phyloP scores from a whole-genome alignment of 352 stramenopile genomes.

The Phytophthora fragariae region DNA sequence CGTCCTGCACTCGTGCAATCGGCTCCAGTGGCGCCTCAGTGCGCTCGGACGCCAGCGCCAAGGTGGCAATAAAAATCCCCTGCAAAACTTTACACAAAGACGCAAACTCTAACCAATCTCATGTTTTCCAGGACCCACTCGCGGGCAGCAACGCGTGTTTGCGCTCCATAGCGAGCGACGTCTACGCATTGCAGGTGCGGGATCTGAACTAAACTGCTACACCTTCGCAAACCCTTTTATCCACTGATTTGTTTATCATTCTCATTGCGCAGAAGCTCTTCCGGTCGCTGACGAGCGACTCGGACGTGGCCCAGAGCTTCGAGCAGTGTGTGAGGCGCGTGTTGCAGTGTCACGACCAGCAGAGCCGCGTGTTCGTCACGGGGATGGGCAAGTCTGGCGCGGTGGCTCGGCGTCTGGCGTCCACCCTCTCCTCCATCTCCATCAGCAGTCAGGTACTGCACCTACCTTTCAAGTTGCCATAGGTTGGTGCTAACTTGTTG shows the following conservation, averaged over 20 bases:
- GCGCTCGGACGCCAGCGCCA: background rate
- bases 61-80: background rate
- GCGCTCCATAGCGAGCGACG: conserved; percentile 41
- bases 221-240: no score
- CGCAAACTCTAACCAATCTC: conserved; percentile 1
- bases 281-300: conserved; percentile 39
- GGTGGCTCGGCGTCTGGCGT: conserved; percentile 73
- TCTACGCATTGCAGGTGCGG: conserved; percentile 41
- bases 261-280: conserved; percentile 47
- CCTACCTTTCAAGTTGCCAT: no score
- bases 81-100: background rate
- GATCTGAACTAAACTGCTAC: no score
- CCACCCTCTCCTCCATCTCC: conserved; percentile 76
- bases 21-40: background rate
- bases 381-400: conserved; percentile 87
- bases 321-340: conserved; percentile 42
- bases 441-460: conserved; percentile 65
- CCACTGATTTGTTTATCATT: background rate
- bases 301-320: conserved; percentile 37
- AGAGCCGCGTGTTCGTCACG: conserved; percentile 65
- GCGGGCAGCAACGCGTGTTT: conserved; percentile 18
- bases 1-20: background rate
- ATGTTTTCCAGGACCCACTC: conserved; percentile 6
- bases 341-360: conserved; percentile 53
- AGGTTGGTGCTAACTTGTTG: conserved; percentile 5